These are phyloP conservation scores for Talaromyces adpressus DNA, from an alignment of 495 filamentous ascomycete species.

Conservation along the genomic window DNA sequence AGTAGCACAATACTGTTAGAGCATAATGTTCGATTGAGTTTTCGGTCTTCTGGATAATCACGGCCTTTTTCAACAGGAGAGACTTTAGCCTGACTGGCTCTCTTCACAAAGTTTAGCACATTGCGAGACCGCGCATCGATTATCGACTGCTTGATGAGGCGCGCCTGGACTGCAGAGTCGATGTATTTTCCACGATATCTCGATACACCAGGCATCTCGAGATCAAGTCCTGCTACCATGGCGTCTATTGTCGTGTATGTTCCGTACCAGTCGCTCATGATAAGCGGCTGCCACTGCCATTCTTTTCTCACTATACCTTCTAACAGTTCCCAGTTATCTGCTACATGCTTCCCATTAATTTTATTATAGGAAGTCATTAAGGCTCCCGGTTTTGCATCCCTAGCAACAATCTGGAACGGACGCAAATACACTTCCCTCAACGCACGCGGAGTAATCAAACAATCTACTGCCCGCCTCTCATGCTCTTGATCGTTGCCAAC, in stretches of 20 bases:
- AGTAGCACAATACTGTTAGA: constrained; percentile 53
- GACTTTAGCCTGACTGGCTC: constrained; percentile 30
- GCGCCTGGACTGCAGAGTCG: constrained; percentile 46
- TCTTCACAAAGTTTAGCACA: constrained; percentile 47
- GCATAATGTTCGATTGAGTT: constrained; percentile 51
- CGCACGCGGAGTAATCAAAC: constrained; percentile 55
- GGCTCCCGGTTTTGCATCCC: constrained; percentile 51
- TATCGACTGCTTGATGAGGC: constrained; percentile 15
- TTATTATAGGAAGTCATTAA: constrained; percentile 74
- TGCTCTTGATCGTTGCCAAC: constrained; percentile 68
- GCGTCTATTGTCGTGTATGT: constrained; percentile 56
- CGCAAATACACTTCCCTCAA: constrained; percentile 67
- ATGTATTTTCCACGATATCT: constrained; percentile 39
- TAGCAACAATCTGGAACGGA: constrained; percentile 63
- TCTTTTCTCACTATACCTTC: constrained; percentile 55
- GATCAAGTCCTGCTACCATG: constrained; percentile 55
- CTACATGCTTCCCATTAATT: constrained; percentile 62
- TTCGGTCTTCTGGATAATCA: constrained; percentile 52
- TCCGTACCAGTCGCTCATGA: constrained; percentile 42
- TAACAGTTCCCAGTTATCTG: constrained; percentile 50
- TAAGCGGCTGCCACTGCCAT: constrained; percentile 51
- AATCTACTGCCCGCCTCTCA: constrained; percentile 52
- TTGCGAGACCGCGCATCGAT: constrained; percentile 50
- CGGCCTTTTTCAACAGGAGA: constrained; percentile 26
- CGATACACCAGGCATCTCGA: constrained; percentile 65